Conservation (phyloP, 2,329 filamentous ascomycete genomes). For the Ampelomyces quisqualis region DNA sequence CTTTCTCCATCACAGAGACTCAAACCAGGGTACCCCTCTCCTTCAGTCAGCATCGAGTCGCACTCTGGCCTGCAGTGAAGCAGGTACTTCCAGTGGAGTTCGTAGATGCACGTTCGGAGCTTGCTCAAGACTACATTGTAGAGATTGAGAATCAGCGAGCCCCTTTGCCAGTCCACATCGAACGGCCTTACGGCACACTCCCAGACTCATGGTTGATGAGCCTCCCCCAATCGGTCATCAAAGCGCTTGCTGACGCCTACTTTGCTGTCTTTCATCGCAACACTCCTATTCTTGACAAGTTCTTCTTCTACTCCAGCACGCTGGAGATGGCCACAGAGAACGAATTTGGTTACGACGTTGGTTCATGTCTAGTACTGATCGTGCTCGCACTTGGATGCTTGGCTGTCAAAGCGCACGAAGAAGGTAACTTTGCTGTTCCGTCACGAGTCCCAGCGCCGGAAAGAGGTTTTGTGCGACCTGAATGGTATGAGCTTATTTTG, state of each 20-base stretch:
- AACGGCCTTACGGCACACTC: constrained; percentile 39
- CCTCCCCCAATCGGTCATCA: constrained; percentile 52
- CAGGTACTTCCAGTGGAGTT: constrained; percentile 48
- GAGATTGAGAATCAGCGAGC: constrained; percentile 52
- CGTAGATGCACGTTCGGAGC: constrained; percentile 37
- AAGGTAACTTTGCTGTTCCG: constrained; percentile 51
- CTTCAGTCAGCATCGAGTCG: constrained; percentile 55
- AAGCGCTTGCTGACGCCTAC: constrained; percentile 55
- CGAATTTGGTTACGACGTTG: constrained; percentile 54
- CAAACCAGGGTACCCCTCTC: constrained; percentile 44
- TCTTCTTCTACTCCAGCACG: constrained; percentile 54
- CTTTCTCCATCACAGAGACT: constrained; percentile 21
- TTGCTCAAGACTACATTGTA: constrained; percentile 54
- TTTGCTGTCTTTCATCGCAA: constrained; percentile 58
- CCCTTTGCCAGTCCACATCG: constrained; percentile 45
- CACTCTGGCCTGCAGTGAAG: constrained; percentile 52
- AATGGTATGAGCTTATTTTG: constrained; percentile 40
- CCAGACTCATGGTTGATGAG: constrained; percentile 49
- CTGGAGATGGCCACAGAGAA: constrained; percentile 52
- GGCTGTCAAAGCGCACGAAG: constrained; percentile 52
- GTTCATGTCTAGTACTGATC: constrained; percentile 54
- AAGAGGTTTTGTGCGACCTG: constrained; percentile 29
- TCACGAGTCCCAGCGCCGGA: constrained; percentile 23
- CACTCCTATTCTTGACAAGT: constrained; percentile 55
- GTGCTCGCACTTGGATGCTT: constrained; percentile 56